These are phyloP conservation scores for Populus tremula DNA, from an alignment of 345 rosid species.

Conservation along the genomic window DNA sequence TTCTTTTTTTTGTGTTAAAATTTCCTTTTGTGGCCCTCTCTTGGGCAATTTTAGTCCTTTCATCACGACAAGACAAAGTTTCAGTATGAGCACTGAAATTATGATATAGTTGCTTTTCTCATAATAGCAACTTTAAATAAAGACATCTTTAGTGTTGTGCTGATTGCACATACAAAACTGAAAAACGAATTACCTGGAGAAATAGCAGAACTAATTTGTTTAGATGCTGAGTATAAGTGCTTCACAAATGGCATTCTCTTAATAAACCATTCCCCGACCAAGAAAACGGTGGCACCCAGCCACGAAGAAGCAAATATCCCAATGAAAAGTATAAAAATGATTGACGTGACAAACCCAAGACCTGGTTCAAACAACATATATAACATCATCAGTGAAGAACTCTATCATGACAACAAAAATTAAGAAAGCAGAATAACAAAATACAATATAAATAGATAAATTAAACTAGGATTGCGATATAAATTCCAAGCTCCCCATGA, in stretches of 20 bases:
- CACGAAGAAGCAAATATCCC: slow-evolving; percentile 88
- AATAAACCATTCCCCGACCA: slow-evolving; percentile 80
- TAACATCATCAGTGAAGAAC: not conserved
- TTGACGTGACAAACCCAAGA: slow-evolving; percentile 76
- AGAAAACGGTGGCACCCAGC: slow-evolving; percentile 76
- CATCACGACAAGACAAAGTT: not conserved
- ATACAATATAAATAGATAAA: not conserved
- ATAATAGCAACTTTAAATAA: no score
- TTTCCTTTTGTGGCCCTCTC: not conserved
- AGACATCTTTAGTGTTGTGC: not conserved
- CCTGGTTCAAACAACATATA: slow-evolving; percentile 44
- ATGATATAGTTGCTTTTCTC: no score
- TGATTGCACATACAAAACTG: not conserved
- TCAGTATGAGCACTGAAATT: no score
- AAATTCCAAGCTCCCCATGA: no score
- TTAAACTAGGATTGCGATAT: no score
- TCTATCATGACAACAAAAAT: not conserved
- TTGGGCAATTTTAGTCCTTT: not conserved
- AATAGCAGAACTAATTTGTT: slow-evolving; percentile 77
- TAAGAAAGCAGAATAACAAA: not conserved
- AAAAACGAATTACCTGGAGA: slow-evolving; percentile 63
- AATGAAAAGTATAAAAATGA: slow-evolving; percentile 64
- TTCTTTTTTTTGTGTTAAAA: not conserved
- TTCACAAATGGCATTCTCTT: slow-evolving; percentile 76
- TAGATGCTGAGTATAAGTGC: slow-evolving; percentile 78